Evolutionary conservation across 257 asterid genomes (phyloP).

Genomic region (Lavandula angustifolia): DNA sequence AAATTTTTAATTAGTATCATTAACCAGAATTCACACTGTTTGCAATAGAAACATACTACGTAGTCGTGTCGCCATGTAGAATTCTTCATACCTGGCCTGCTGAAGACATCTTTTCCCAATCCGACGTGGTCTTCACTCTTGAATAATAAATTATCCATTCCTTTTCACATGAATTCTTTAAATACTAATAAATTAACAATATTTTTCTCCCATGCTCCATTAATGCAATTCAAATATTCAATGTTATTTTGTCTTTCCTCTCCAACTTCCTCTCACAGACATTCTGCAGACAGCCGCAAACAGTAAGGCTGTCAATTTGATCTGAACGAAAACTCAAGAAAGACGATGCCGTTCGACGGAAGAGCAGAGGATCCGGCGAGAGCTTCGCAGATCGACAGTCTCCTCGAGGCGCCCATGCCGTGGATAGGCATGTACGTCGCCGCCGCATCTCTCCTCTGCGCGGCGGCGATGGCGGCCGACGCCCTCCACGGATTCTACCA

Average conservation of each 20-base stretch:
- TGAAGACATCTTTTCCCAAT: background rate
- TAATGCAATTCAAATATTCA: background rate
- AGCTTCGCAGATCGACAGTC: slow-evolving; percentile 1
- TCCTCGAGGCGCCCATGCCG: slow-evolving; percentile 40
- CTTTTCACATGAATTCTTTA: background rate
- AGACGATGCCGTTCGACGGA: slow-evolving; percentile 25
- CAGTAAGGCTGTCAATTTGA: background rate
- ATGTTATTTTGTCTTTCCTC: slow-evolving; percentile 4
- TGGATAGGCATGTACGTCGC: slow-evolving; percentile 48
- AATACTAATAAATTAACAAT: background rate
- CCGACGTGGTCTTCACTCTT: slow-evolving; percentile 7
- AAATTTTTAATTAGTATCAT: no score
- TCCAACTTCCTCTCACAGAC: background rate
- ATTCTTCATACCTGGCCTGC: background rate
- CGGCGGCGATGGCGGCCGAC: slow-evolving; percentile 45
- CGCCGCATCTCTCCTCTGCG: slow-evolving; percentile 38
- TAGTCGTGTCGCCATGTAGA: background rate
- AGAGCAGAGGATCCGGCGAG: background rate
- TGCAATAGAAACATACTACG: no score
- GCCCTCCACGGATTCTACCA: slow-evolving; percentile 31
- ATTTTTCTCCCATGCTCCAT: background rate
- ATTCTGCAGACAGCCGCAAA: background rate
- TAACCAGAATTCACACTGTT: no score
- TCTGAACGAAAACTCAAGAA: background rate
- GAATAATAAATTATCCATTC: background rate